Percentiles rank a stretch among this genome's conserved stretches.
Conservation (phyloP, 2,329 filamentous ascomycete species). For the Epichloe elymi region DNA sequence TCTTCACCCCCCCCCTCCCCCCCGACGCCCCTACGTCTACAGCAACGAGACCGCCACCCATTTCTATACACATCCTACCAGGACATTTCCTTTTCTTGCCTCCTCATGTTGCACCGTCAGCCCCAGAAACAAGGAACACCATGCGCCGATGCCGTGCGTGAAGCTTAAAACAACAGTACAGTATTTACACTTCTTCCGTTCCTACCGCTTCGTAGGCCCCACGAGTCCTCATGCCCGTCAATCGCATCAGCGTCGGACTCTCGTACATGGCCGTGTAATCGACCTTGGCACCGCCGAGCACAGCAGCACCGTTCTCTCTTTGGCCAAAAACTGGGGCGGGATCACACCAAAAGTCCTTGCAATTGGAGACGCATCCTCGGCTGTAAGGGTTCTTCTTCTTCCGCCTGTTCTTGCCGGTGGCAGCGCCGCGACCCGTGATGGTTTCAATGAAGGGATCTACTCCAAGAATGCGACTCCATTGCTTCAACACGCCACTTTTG, state of each 20-base stretch:
- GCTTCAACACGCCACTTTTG: slow-evolving; percentile 54
- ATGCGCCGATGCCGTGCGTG: not conserved
- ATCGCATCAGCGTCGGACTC: slow-evolving; percentile 55
- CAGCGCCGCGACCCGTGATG: slow-evolving; percentile 69
- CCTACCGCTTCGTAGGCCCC: slow-evolving; percentile 52
- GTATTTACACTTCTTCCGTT: slow-evolving; percentile 33
- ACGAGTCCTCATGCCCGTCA: slow-evolving; percentile 33
- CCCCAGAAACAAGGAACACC: not conserved
- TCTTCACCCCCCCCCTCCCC: not conserved
- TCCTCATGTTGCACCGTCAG: too few species aligned
- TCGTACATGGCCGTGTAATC: slow-evolving; percentile 91
- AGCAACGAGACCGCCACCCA: too few species aligned
- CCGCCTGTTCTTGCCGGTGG: slow-evolving; percentile 38
- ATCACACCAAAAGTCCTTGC: slow-evolving; percentile 94
- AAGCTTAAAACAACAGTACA: not conserved
- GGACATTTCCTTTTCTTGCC: too few species aligned
- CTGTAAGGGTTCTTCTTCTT: slow-evolving; percentile 71
- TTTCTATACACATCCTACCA: not conserved
- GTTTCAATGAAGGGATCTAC: slow-evolving; percentile 91
- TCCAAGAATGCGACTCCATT: slow-evolving; percentile 75
- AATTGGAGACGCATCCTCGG: slow-evolving; percentile 73
- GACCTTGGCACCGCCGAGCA: slow-evolving; percentile 65
- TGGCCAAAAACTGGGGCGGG: slow-evolving; percentile 67
- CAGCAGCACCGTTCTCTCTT: slow-evolving; percentile 58
- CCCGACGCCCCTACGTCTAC: not conserved